A percentile compares a stretch with the other conserved stretches of the same genome.
Evolutionary conservation across 352 stramenopile genomes (phyloP).

Genomic region (Pythium phragmitis): DNA sequence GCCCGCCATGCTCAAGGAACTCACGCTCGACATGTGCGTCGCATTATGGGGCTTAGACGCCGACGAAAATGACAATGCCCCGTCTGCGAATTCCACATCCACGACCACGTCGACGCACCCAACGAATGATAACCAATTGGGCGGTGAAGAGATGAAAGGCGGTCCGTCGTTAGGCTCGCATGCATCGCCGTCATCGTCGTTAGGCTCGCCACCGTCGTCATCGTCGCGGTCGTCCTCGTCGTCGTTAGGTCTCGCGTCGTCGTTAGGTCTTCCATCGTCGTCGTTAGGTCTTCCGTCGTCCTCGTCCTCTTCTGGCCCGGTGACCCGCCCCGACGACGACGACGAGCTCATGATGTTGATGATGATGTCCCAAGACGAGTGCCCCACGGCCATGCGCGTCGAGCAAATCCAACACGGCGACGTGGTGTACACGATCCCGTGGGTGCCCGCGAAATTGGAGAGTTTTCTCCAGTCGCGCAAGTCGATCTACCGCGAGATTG

Average conservation of each 20-base stretch:
- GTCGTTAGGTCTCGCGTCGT: not conserved
- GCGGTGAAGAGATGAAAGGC: slow-evolving; percentile 32
- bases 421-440: slow-evolving; percentile 68
- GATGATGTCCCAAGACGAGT: slow-evolving; percentile 26
- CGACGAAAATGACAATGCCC: slow-evolving; percentile 41
- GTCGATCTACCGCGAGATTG: slow-evolving; percentile 94
- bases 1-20: slow-evolving; percentile 43
- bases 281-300: not conserved
- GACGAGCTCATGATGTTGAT: slow-evolving; percentile 38
- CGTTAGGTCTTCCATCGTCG: not conserved
- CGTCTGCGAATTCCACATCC: slow-evolving; percentile 15
- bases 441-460: slow-evolving; percentile 92
- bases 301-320: not conserved
- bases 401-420: slow-evolving; percentile 34
- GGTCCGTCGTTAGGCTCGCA: slow-evolving; percentile 1
- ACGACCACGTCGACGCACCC: slow-evolving; percentile 1
- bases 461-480: slow-evolving; percentile 90
- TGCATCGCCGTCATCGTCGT: not conserved
- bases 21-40: slow-evolving; percentile 88
- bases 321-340: slow-evolving; percentile 24
- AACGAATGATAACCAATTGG: not conserved
- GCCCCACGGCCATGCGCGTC: slow-evolving; percentile 1
- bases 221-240: not conserved
- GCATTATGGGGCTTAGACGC: slow-evolving; percentile 78
- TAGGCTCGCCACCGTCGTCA: not conserved